Evolutionary conservation across 345 rosid species (phyloP).

Genomic region (Arabis hirsuta): DNA sequence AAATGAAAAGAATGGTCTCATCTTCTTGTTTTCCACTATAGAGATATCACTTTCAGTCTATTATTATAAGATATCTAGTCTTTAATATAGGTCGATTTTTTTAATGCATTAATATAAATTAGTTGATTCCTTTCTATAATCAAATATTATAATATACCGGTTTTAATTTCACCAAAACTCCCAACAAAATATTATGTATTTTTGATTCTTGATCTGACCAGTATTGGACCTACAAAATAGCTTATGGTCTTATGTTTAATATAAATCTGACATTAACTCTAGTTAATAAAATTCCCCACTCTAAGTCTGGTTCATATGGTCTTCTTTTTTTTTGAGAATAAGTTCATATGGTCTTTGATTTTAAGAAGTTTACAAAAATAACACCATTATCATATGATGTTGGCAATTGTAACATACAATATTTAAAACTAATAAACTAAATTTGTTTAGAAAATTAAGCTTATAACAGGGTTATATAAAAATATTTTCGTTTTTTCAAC

Average conservation of each 20-base stretch:
- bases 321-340: too few species aligned
- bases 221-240: conserved; percentile 33
- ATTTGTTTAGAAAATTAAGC: background rate
- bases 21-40: conserved; percentile 44
- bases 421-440: background rate
- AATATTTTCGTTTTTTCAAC: background rate
- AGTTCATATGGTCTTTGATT: too few species aligned
- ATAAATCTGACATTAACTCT: conserved; percentile 15
- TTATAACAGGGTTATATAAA: background rate
- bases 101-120: background rate
- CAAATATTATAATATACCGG: conserved; percentile 27
- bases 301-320: background rate
- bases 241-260: conserved; percentile 1
- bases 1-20: conserved; percentile 41
- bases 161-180: conserved; percentile 36
- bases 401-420: background rate
- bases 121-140: conserved; percentile 29
- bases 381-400: background rate
- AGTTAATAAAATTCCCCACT: background rate
- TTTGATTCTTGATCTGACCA: conserved; percentile 2
- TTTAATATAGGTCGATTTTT: conserved; percentile 16
- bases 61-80: conserved; percentile 46
- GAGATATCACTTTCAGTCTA: conserved; percentile 37
- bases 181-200: conserved; percentile 29
- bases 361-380: background rate